Evolutionary conservation across 208 protist species (phyloP), one percentile per base, ranked within the genome.

Genomic region (Wallacemonas sp.): DNA sequence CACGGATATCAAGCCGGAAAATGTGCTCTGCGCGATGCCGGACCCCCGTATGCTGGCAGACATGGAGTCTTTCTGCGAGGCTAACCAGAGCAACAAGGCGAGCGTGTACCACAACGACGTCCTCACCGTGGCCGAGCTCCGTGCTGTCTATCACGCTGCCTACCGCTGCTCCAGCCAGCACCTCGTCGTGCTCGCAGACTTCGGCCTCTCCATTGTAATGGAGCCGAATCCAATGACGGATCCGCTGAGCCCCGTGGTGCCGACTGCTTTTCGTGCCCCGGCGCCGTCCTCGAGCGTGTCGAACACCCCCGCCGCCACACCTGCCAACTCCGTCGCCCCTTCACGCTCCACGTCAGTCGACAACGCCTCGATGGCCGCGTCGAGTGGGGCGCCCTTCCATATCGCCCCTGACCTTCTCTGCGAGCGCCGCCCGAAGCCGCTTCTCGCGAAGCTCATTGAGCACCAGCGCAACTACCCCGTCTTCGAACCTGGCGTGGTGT

Each of bases 1-100:
- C 80, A 96, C 93, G 12, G 93, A 97, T 72, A 88, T 97, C 45
- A 97, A 97, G 62, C 92, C 92, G 5, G 92, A 96, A 72, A 97
- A 96, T 60, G 77, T 96, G 45, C 74, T 97, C 49, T 91, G 72
- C 67, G 79, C 73, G 33, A 64, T 70, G 14, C 79, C 86, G 34
- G 87, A 94, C 66, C 78, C 73, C 24, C 83, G 76, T 60, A 71
- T 96, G 49, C 33, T 89, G 21, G 38, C 34, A 2, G 60, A 72
- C 34, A 94, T 96, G 76, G 76, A 88, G 62, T 68, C 62, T 34
- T 94, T 94, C 66, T 90, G 75, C 56, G 62, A 46, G 54, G 68
- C 66, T 2, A 66, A 41, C 33, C 49, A 61, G 39, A 72, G 61
- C 53, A 91, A 87, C 62, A 75, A 83, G 56, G 75, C 82, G 34